Base-by-base conservation (phyloP, 2,329 filamentous ascomycete genomes). In the Neofusicoccum cordaticola region DNA sequence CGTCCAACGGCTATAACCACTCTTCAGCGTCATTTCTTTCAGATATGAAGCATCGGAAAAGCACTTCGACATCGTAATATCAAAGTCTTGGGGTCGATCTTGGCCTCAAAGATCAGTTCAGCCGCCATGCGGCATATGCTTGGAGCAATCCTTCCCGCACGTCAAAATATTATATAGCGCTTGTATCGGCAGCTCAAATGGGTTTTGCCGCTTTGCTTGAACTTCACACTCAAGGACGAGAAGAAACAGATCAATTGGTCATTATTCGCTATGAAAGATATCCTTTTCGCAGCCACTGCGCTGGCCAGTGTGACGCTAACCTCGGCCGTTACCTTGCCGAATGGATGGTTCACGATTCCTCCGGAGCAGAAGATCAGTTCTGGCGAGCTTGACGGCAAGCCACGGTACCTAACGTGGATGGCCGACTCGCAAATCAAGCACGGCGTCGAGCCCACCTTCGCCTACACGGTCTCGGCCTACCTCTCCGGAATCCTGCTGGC, bases 401-500 rank as follows among this genome's bases (percentile, higher is more conserved):
- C 56, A 11, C 31, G 56, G 2, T 77, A 70, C 63, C 75, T 74
- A 63, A 71, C 69, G 68, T 77, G 75, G 75, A 82, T 83, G 76
- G 79, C 82, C 11, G 76, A 82, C 52, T 84, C 82, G 2, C 81
- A 82, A 68, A 79, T 84, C 51, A 69, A 72, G 60, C 73, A 76
- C 67, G 74, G 75, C 1, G 73, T 82, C 2, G 65, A 72, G 1
- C 71, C 79, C 0, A 78, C 78, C 13, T 77, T 77, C 42, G 74
- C 77, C 65, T 83, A 84, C 66, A 77, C 78, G 31, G 73, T 81
- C 64, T 79, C 78, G 2, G 80, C 81, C 3, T 72, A 84, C 1
- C 81, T 83, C 64, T 74, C 78, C 9, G 81, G 80, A 0, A 76
- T 84, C 37, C 74, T 86, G 1, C 82, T 77, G 67, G 80, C 83